Base-by-base conservation (phyloP, 2,329 filamentous ascomycete genomes). In the Xylaria polymorpha region DNA sequence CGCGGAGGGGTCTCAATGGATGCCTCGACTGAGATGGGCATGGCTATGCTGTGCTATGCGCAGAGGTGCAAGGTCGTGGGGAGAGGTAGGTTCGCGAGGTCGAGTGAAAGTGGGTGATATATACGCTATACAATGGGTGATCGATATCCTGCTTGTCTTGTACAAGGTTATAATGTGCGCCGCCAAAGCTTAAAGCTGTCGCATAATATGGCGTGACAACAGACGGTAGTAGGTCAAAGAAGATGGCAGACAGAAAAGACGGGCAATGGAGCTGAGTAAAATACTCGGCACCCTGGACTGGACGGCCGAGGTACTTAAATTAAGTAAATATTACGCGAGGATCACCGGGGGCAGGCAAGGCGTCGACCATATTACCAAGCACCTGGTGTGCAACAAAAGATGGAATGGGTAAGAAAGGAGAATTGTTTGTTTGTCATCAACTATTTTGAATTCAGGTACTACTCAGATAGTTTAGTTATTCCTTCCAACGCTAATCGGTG, bases 1-100 rank as follows among this genome's bases (percentile, higher is more conserved):
- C 91, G 87, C 60, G 91, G 90, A 72, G 92, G 92, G 67, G 92
- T 94, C 76, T 91, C 87, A 77, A 93, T 90, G 62, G 88, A 83
- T 50, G 74, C 65, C 32, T 76, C 73, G 64, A 75, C 67, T 3
- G 76, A 55, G 55, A 76, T 72, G 50, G 77, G 76, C 77, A 77
- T 78, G 59, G 22, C 50, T 63, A 37, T 9, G 35, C 8, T 37
- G 7, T 37, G 35, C 8, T 37, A 37, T 37, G 35, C 8, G 32
- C 4, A 35, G n/a, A n/a, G n/a, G n/a, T n/a, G n/a, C n/a, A n/a
- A n/a, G n/a, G n/a, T n/a, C 29, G 43, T 15, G 20, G 29, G 39
- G 6, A 32, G 20, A 12, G 32, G 9, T n/a, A 48, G 44, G 22
- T 4, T 35, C 32, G 6, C 39, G 10, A 55, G 25, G 39, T 51